Evolutionary conservation across 345 rosid species (phyloP).

Genomic region (Turritis glabra): DNA sequence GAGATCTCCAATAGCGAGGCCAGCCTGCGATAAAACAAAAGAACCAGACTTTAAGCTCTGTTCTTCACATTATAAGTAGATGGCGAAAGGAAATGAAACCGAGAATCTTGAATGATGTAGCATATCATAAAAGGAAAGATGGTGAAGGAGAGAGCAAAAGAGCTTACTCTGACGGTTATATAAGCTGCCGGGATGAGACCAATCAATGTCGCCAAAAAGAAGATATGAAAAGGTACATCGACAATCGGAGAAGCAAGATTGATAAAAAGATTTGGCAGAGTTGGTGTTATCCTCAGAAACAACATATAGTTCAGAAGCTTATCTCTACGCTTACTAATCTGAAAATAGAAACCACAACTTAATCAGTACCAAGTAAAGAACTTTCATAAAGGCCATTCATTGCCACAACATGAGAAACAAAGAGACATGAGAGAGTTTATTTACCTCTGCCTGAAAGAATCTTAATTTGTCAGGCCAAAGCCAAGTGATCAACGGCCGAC

Average conservation of each 20-base stretch:
- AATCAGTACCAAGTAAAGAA: neutral
- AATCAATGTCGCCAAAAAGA: slow-evolving; percentile 85
- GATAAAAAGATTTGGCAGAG: slow-evolving; percentile 93
- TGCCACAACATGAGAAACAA: neutral
- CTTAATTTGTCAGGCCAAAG: slow-evolving; percentile 96
- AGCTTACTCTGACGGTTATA: slow-evolving; percentile 85
- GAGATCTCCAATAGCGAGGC: slow-evolving; percentile 85
- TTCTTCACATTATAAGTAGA: neutral
- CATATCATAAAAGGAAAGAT: neutral
- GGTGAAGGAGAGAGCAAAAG: slow-evolving; percentile 3
- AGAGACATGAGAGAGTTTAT: neutral
- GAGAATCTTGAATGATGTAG: neutral
- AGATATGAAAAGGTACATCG: slow-evolving; percentile 92
- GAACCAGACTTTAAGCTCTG: neutral
- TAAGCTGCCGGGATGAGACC: slow-evolving; percentile 95
- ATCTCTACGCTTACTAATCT: slow-evolving; percentile 90
- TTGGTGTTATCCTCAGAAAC: slow-evolving; percentile 91
- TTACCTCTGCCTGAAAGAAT: slow-evolving; percentile 94
- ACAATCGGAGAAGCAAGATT: slow-evolving; percentile 97
- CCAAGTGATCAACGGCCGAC: slow-evolving; percentile 90
- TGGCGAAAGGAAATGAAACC: neutral
- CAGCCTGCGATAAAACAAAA: slow-evolving; percentile 57
- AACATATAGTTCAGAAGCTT: slow-evolving; percentile 96
- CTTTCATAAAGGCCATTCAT: neutral
- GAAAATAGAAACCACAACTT: slow-evolving; percentile 24